A percentile compares a stretch with the other conserved stretches of the same genome.
Evolutionary conservation across 2,329 filamentous ascomycete species (phyloP).

Genomic region (Ophiosphaerella herpotricha): DNA sequence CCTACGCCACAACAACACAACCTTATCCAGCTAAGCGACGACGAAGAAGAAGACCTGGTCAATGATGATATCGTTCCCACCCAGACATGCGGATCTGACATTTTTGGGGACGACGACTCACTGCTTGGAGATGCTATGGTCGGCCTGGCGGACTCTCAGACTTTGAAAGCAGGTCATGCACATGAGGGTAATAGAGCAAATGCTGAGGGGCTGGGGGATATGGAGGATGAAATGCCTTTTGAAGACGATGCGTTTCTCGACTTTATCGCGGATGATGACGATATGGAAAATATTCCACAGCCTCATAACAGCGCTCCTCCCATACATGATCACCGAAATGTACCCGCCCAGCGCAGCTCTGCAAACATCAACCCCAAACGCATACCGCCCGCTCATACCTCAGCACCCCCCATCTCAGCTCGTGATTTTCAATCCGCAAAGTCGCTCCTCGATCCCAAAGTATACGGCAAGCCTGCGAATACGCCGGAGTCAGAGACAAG

Average conservation of each 20-base stretch:
- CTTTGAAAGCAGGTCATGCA: conserved; percentile 11
- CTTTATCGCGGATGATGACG: background rate
- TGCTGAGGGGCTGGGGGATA: background rate
- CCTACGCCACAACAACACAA: background rate
- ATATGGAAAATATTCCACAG: background rate
- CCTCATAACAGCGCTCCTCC: too few relatives aligned
- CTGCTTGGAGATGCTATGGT: conserved; percentile 37
- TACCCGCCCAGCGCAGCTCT: too few relatives aligned
- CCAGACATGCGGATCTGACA: conserved; percentile 19
- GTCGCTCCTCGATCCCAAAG: background rate
- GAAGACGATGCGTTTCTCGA: conserved; percentile 9
- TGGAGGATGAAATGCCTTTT: conserved; percentile 6
- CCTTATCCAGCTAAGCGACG: background rate
- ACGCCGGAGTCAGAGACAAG: background rate
- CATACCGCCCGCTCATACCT: too few relatives aligned
- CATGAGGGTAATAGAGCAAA: background rate
- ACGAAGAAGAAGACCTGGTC: background rate
- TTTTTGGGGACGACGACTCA: conserved; percentile 38
- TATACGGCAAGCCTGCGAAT: background rate
- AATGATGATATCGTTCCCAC: background rate
- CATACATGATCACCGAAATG: too few relatives aligned
- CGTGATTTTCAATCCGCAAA: too few relatives aligned
- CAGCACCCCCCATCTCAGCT: too few relatives aligned
- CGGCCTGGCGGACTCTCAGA: conserved; percentile 38
- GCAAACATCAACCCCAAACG: too few relatives aligned